Conservation (phyloP, 1,139 yeast species). For the Candida sp. region DNA sequence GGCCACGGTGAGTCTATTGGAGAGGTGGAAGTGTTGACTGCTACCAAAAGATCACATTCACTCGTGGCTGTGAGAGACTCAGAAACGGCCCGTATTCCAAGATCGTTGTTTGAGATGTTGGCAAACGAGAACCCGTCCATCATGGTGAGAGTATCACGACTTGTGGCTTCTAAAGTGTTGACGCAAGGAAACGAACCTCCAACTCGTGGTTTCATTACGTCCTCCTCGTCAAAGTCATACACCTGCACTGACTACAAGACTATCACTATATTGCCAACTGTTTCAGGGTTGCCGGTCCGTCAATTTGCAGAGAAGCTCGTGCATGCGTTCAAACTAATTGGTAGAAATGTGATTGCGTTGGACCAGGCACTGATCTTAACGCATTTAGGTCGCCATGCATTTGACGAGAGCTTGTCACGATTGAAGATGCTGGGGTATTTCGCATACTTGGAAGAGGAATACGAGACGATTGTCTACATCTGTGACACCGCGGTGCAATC, state of each 20-base stretch:
- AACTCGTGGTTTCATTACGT: conserved; percentile 19
- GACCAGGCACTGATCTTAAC: conserved; percentile 83
- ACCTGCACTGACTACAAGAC: conserved; percentile 70
- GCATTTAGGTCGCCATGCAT: conserved; percentile 91
- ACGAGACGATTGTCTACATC: conserved; percentile 84
- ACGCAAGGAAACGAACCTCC: conserved; percentile 18
- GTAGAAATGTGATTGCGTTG: conserved; percentile 73
- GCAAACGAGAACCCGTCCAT: conserved; percentile 88
- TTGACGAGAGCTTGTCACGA: conserved; percentile 80
- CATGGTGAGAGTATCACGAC: conserved; percentile 87
- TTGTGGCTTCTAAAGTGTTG: conserved; percentile 77
- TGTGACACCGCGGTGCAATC: conserved; percentile 88
- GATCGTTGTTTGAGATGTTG: conserved; percentile 83
- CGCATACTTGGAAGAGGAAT: conserved; percentile 89
- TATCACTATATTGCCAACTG: conserved; percentile 81
- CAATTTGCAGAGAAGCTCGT: conserved; percentile 82
- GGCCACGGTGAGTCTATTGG: conserved; percentile 97
- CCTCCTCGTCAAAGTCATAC: conserved; percentile 32
- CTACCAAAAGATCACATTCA: conserved; percentile 72
- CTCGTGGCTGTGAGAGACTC: conserved; percentile 92
- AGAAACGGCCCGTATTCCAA: conserved; percentile 91
- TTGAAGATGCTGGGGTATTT: conserved; percentile 88
- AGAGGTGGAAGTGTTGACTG: conserved; percentile 93
- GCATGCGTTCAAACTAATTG: conserved; percentile 71
- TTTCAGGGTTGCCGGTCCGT: conserved; percentile 78